Evolutionary conservation across 129 eudicot genomes (phyloP).

Genomic region (Arctium minus): DNA sequence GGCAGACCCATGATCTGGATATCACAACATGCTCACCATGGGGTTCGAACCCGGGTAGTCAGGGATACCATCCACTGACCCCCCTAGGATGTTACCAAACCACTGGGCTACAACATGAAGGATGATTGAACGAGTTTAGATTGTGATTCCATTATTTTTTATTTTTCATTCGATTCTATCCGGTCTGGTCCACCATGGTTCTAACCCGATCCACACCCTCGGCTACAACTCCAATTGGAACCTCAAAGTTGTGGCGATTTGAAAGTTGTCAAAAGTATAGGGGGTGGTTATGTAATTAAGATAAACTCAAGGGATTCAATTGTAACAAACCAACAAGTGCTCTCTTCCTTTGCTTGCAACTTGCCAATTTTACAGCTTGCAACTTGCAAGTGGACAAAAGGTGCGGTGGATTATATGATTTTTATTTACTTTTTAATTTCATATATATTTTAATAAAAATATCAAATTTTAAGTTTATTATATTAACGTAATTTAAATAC

Average conservation of each 20-base stretch:
- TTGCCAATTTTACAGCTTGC: conserved; percentile 35
- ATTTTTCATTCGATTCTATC: background rate
- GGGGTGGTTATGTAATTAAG: conserved; percentile 3
- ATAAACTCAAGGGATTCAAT: conserved; percentile 1
- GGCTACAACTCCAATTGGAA: background rate
- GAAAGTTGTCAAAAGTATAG: background rate
- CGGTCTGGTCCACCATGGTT: background rate
- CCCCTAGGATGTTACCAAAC: no score
- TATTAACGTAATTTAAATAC: background rate
- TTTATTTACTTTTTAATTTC: background rate
- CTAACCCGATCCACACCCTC: background rate
- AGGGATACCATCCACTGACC: no score
- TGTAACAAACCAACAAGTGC: conserved; percentile 7
- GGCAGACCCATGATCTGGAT: no score
- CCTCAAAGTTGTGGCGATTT: background rate
- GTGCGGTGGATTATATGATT: conserved; percentile 10
- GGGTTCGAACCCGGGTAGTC: no score
- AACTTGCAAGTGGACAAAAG: conserved; percentile 25
- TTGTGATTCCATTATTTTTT: background rate
- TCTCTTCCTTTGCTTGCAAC: conserved; percentile 21
- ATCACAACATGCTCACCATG: no score
- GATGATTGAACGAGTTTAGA: background rate
- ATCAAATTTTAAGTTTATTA: background rate
- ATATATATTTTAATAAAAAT: background rate
- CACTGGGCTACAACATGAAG: background rate